Base-by-base conservation (phyloP, 2,329 filamentous ascomycete genomes). In the Ciborinia camelliae region DNA sequence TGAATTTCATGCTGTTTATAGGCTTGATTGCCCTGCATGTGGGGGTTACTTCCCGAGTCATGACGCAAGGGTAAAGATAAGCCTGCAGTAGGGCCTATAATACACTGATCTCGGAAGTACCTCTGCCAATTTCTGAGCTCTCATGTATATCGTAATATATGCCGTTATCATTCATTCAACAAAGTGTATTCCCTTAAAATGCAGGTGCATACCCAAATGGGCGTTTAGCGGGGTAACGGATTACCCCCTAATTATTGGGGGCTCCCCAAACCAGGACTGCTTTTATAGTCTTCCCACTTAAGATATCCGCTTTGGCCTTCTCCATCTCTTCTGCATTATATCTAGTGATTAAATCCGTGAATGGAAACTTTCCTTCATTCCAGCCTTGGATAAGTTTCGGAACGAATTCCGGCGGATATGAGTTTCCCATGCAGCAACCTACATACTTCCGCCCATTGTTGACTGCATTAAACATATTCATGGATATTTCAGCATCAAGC, bases 401-500 rank as follows among this genome's bases (percentile, higher is more conserved):
- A 15, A 70, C 61, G 48, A 71, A 71, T 26, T 70, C 69, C 14
- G 68, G 69, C 7, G 69, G 68, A 48, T 70, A 70, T 20, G 68
- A 67, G 50, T 65, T 70, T 35, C 69, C 69, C 68, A 69, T 70
- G 9, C 66, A 68, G 47, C 64, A 69, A 9, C 68, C 68, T 2
- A 65, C 57, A 61, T 69, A 70, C 18, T 61, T 53, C 15, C 67
- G 54, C 14, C 69, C 69, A 30, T 48, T 45, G 45, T 70, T 71
- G 18, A 70, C 68, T 5, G 61, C 65, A 15, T 68, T 65, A 37
- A 67, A 71, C 2, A 71, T 66, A 51, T 62, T 65, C 20, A 63
- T 65, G 4, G 65, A 60, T 1, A 67, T 43, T 9, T 63, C 64
- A 14, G 68, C 68, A n/a, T 62, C 59, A 12, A 62, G 47, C 59